phyloP scores from a whole-genome alignment of 495 filamentous ascomycete genomes.

The Trichoderma reesei region DNA sequence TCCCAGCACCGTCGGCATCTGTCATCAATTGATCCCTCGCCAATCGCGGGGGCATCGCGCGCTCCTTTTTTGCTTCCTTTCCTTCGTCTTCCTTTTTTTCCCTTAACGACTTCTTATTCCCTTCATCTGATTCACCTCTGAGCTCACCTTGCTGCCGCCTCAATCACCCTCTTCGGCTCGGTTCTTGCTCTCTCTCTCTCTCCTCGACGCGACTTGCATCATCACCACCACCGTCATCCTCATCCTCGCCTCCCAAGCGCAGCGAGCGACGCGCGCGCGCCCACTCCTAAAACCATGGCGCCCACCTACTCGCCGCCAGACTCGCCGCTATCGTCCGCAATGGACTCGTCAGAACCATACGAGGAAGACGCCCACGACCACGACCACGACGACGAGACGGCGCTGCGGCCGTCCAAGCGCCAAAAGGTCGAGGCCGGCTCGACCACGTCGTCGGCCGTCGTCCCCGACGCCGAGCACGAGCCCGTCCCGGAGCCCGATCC shows the following conservation, averaged over 20 bases:
- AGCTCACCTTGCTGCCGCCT: too few relatives aligned
- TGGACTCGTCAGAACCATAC: slow-evolving; percentile 39
- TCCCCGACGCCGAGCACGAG: slow-evolving; percentile 29
- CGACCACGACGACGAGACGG: slow-evolving; percentile 19
- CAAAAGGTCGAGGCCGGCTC: slow-evolving; percentile 37
- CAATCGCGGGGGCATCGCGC: not conserved
- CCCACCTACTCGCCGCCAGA: slow-evolving; percentile 24
- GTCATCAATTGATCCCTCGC: not conserved
- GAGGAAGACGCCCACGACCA: slow-evolving; percentile 32
- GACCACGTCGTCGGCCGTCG: slow-evolving; percentile 35
- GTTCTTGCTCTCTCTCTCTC: not conserved
- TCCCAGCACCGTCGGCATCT: not conserved
- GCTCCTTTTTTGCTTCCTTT: not conserved
- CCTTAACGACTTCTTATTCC: not conserved
- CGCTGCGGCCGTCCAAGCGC: slow-evolving; percentile 39
- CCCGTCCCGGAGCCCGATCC: slow-evolving; percentile 29
- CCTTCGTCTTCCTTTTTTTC: not conserved
- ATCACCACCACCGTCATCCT: too few relatives aligned
- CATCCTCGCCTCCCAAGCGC: not conserved
- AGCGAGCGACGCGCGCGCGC: not conserved
- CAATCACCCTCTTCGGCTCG: too few relatives aligned
- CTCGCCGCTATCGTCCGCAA: slow-evolving; percentile 29
- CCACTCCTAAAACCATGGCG: slow-evolving; percentile 16
- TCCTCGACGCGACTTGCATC: not conserved
- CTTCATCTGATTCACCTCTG: too few relatives aligned